phyloP scores from a whole-genome alignment of 352 stramenopile species.

The Globisporangium canariense region DNA sequence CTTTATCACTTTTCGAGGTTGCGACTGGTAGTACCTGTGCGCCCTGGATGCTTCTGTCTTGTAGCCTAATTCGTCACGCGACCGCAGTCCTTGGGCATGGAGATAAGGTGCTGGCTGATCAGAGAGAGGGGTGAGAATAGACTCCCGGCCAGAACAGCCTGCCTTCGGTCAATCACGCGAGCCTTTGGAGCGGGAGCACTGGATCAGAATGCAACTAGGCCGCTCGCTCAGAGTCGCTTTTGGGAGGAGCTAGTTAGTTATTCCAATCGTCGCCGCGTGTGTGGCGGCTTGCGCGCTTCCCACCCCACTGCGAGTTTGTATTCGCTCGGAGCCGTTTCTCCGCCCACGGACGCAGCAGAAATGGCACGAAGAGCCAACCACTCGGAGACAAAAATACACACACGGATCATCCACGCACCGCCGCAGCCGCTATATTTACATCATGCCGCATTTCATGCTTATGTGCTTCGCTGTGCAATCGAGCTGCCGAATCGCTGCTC shows the following conservation, averaged over 20 bases:
- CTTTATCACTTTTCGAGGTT: not conserved
- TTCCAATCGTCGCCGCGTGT: not conserved
- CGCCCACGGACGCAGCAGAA: not conserved
- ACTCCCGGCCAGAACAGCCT: constrained; percentile 5
- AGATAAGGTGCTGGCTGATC: constrained; percentile 6
- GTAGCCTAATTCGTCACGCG: not conserved
- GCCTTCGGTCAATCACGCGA: not conserved
- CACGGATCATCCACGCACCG: not conserved
- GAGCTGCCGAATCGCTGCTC: not conserved
- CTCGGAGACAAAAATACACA: constrained; percentile 3
- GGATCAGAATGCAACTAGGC: not conserved
- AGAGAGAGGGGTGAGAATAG: constrained; percentile 3
- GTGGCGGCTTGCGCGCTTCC: constrained; percentile 3
- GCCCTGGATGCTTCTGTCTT: not conserved
- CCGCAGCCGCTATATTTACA: not conserved
- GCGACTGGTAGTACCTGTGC: not conserved
- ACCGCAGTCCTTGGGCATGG: constrained; percentile 1
- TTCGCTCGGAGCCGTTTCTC: not conserved
- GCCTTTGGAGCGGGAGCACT: not conserved
- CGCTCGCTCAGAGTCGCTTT: not conserved
- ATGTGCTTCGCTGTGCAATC: too few relatives aligned
- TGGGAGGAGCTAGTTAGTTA: not conserved
- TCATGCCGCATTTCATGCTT: too few relatives aligned
- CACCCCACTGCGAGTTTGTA: not conserved
- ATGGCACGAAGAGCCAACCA: constrained; percentile 5